Conservation (phyloP, 345 rosid genomes). For the Reutealis trisperma region DNA sequence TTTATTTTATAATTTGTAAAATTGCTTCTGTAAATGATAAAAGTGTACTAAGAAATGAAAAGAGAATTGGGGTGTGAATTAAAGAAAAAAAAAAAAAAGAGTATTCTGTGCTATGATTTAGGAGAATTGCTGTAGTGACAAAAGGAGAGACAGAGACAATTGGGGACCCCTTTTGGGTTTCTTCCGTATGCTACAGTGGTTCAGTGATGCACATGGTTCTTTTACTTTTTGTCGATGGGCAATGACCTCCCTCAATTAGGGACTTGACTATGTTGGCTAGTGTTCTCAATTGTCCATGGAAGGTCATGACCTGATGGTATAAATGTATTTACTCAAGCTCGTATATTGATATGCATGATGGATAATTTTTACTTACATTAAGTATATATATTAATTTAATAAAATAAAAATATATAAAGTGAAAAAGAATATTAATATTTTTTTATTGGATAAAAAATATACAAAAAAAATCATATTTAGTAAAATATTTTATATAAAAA, state of each 20-base stretch:
- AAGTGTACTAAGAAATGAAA: constrained; percentile 10
- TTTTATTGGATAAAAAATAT: too few relatives aligned
- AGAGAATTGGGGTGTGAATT: constrained; percentile 15
- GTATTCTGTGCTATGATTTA: constrained; percentile 13
- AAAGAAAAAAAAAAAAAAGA: not conserved
- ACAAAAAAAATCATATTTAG: too few relatives aligned
- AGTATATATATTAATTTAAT: too few relatives aligned
- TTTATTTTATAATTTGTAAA: not conserved
- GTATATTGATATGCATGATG: too few relatives aligned
- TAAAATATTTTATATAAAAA: too few relatives aligned
- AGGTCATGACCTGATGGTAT: too few relatives aligned
- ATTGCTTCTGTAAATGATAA: constrained; percentile 39
- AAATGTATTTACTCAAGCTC: too few relatives aligned
- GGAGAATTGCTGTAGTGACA: constrained; percentile 11
- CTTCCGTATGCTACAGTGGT: constrained; percentile 10
- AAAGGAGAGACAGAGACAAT: constrained; percentile 10
- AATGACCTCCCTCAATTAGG: not conserved
- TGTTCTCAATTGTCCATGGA: too few relatives aligned
- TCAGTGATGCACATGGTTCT: constrained; percentile 3
- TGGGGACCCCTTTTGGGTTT: constrained; percentile 26
- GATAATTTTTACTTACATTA: too few relatives aligned
- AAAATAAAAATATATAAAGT: too few relatives aligned
- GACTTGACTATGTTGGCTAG: too few relatives aligned
- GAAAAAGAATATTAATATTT: too few relatives aligned
- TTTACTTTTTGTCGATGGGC: not conserved